A percentile compares a stretch with the other conserved stretches of the same genome.
These are phyloP conservation scores for Pseudocercospora crystallina DNA, from an alignment of 2,329 filamentous ascomycete genomes.

Conservation along the genomic window DNA sequence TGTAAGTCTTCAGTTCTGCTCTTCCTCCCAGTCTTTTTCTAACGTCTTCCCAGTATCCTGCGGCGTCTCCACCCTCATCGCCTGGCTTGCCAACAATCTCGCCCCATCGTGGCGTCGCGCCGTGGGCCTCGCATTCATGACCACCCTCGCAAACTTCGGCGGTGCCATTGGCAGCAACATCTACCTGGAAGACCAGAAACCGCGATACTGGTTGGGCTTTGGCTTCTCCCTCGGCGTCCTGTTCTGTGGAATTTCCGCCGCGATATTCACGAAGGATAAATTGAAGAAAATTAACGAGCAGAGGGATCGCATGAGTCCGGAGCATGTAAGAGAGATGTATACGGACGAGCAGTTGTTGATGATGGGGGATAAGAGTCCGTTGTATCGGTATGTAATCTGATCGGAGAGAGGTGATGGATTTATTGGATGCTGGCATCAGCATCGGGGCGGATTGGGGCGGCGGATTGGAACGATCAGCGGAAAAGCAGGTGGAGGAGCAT, in stretches of 20 bases:
- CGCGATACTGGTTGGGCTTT: slow-evolving; percentile 19
- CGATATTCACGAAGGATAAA: slow-evolving; percentile 13
- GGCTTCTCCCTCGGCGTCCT: slow-evolving; percentile 21
- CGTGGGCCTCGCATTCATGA: slow-evolving; percentile 17
- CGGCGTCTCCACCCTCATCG: slow-evolving; percentile 36
- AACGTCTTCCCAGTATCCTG: slow-evolving; percentile 11
- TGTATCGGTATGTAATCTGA: slow-evolving; percentile 38
- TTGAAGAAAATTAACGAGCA: slow-evolving; percentile 29
- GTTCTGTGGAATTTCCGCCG: slow-evolving; percentile 27
- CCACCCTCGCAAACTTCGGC: slow-evolving; percentile 21
- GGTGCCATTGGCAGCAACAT: slow-evolving; percentile 22
- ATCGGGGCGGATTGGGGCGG: too few relatives aligned
- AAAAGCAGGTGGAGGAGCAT: too few relatives aligned
- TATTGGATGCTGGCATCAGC: too few relatives aligned
- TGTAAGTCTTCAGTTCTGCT: slow-evolving; percentile 56
- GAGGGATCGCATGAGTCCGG: slow-evolving; percentile 35
- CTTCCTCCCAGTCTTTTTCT: background rate
- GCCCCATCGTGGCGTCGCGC: slow-evolving; percentile 43
- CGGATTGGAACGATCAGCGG: too few relatives aligned
- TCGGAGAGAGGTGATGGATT: too few relatives aligned
- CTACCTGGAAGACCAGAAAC: slow-evolving; percentile 17
- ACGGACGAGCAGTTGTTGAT: slow-evolving; percentile 38
- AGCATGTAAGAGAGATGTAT: slow-evolving; percentile 36
- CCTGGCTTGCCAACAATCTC: slow-evolving; percentile 55
- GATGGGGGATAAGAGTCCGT: slow-evolving; percentile 41